These are phyloP conservation scores for Clarireedia paspali DNA, from an alignment of 2,329 filamentous ascomycete genomes.

Conservation along the genomic window DNA sequence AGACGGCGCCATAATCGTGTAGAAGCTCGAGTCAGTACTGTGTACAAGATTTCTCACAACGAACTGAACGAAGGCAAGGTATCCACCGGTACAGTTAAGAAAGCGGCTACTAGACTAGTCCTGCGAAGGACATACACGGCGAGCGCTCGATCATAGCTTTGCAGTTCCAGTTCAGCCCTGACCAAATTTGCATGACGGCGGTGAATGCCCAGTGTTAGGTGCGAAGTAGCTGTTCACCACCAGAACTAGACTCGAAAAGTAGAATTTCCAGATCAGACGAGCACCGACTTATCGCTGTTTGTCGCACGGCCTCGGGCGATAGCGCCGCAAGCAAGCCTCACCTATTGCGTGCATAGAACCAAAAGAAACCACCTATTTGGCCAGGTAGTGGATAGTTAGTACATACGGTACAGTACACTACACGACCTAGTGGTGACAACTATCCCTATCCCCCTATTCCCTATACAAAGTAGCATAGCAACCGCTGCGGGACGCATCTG, in stretches of 20 bases:
- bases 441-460: neutral
- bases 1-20: constrained; percentile 12
- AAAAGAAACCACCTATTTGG: no score
- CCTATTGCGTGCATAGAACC: constrained; percentile 22
- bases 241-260: constrained; percentile 1
- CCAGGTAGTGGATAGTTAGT: no score
- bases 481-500: constrained; percentile 15
- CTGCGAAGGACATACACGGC: neutral
- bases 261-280: constrained; percentile 20
- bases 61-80: neutral
- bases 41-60: neutral
- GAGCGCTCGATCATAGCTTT: constrained; percentile 7
- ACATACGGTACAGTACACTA: no score
- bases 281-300: neutral
- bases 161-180: constrained; percentile 9
- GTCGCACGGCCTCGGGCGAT: constrained; percentile 13
- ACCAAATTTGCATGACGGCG: neutral
- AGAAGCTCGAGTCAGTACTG: constrained; percentile 5
- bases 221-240: neutral
- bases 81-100: constrained; percentile 2
- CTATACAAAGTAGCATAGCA: constrained; percentile 10
- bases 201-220: constrained; percentile 5
- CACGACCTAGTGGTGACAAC: constrained; percentile 16
- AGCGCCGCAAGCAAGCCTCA: constrained; percentile 12
- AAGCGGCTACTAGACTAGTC: neutral